Conservation (phyloP, 805 yeast species). For the Maudiozyma barnettii region DNA sequence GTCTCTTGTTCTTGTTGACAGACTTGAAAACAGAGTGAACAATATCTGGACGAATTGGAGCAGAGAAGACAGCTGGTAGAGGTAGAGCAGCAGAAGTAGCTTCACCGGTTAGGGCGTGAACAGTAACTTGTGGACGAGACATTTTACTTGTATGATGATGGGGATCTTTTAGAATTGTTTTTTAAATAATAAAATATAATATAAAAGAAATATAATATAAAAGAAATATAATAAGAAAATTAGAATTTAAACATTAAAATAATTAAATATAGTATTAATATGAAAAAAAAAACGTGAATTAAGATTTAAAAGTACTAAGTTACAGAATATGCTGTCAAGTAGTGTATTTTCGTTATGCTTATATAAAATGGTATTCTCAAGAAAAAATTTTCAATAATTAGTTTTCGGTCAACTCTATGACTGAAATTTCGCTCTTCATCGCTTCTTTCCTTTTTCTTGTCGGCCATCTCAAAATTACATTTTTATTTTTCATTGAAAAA, state of each 20-base stretch:
- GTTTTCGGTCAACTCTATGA: too few relatives aligned
- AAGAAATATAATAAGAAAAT: neutral
- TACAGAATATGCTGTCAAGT: too few relatives aligned
- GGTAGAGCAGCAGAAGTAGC: constrained; percentile 76
- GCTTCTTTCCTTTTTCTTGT: too few relatives aligned
- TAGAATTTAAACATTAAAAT: too few relatives aligned
- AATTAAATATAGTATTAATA: neutral
- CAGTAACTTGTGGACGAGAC: constrained; percentile 95
- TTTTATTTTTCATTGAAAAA: neutral
- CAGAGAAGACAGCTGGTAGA: constrained; percentile 97
- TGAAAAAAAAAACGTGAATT: neutral
- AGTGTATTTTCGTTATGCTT: neutral
- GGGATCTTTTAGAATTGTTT: neutral
- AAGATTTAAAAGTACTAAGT: too few relatives aligned
- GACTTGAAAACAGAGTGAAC: constrained; percentile 98
- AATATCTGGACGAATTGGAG: constrained; percentile 99
- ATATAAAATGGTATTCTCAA: neutral
- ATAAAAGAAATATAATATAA: neutral
- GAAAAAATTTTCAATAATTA: neutral
- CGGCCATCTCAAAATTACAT: too few relatives aligned
- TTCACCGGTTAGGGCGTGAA: constrained; percentile 80
- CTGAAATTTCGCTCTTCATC: too few relatives aligned
- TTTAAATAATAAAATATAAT: too few relatives aligned
- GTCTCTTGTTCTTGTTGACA: constrained; percentile 99
- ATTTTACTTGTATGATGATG: constrained; percentile 15